phyloP scores from a whole-genome alignment of 306 rosid genomes.

The Lotus japonicus region DNA sequence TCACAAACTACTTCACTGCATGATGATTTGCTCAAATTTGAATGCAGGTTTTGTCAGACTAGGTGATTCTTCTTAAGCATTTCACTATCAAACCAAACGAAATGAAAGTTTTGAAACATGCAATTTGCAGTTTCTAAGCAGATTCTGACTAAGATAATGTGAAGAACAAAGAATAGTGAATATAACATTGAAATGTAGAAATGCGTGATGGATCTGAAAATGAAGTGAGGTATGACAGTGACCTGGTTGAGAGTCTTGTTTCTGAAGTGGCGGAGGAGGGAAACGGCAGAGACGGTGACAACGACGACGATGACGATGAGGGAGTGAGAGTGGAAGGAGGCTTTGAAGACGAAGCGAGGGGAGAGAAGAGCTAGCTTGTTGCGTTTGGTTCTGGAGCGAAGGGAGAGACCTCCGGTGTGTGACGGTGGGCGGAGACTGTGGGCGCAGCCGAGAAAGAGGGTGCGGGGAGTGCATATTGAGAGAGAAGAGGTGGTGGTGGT shows the following conservation, averaged over 20 bases:
- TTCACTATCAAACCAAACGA: no score
- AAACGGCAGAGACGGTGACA: constrained; percentile 66
- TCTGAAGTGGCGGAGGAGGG: constrained; percentile 46
- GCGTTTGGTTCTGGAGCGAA: constrained; percentile 33
- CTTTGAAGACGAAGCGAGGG: constrained; percentile 47
- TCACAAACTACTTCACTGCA: not conserved
- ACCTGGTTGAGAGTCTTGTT: constrained; percentile 54
- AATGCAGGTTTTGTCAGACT: no score
- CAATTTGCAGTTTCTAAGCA: no score
- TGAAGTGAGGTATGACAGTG: not conserved
- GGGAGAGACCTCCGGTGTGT: not conserved
- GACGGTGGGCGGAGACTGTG: constrained; percentile 41
- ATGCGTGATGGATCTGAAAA: not conserved
- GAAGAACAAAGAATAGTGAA: no score
- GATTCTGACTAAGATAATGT: not conserved
- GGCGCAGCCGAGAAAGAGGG: constrained; percentile 49
- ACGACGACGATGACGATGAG: constrained; percentile 43
- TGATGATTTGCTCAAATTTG: no score
- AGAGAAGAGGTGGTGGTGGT: constrained; percentile 18
- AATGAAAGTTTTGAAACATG: no score
- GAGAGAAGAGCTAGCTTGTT: constrained; percentile 20
- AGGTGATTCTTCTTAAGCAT: no score
- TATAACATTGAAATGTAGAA: not conserved
- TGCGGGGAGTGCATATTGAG: constrained; percentile 24
- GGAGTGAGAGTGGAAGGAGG: constrained; percentile 50